These are phyloP conservation scores for Aspergillus leporis DNA, from an alignment of 495 filamentous ascomycete genomes.

Conservation along the genomic window DNA sequence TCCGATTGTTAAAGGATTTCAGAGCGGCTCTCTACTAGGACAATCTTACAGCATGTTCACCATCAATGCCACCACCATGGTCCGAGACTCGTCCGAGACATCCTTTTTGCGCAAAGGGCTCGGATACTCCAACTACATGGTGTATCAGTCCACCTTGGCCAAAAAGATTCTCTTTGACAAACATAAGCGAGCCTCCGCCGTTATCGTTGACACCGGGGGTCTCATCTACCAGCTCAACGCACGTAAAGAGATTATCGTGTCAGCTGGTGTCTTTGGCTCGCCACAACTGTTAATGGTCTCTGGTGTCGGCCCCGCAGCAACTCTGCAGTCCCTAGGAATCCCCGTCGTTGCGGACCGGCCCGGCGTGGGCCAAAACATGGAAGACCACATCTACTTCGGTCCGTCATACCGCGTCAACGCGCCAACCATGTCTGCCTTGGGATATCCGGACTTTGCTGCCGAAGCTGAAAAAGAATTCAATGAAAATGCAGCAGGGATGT, in stretches of 20 bases:
- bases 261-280: constrained; percentile 47
- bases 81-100: constrained; percentile 28
- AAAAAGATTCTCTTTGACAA: constrained; percentile 25
- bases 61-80: constrained; percentile 24
- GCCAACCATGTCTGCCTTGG: constrained; percentile 10
- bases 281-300: constrained; percentile 44
- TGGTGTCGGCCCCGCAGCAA: constrained; percentile 31
- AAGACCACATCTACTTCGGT: constrained; percentile 36
- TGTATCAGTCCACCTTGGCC: constrained; percentile 13
- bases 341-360: constrained; percentile 38
- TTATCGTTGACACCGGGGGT: constrained; percentile 24
- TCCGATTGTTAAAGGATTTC: constrained; percentile 30
- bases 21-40: constrained; percentile 26
- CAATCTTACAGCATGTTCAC: constrained; percentile 28
- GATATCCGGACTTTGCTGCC: background rate
- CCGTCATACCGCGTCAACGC: constrained; percentile 23
- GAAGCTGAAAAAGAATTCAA: background rate
- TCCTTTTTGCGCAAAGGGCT: constrained; percentile 24
- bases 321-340: constrained; percentile 36
- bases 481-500: constrained; percentile 16
- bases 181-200: constrained; percentile 33
- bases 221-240: constrained; percentile 31
- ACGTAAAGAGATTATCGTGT: constrained; percentile 48
- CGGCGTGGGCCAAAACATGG: constrained; percentile 50
- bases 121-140: background rate